Evolutionary conservation across 2,329 filamentous ascomycete genomes (phyloP), one percentile per base, ranked within the genome.

Genomic region (Emericellopsis atlantica): DNA sequence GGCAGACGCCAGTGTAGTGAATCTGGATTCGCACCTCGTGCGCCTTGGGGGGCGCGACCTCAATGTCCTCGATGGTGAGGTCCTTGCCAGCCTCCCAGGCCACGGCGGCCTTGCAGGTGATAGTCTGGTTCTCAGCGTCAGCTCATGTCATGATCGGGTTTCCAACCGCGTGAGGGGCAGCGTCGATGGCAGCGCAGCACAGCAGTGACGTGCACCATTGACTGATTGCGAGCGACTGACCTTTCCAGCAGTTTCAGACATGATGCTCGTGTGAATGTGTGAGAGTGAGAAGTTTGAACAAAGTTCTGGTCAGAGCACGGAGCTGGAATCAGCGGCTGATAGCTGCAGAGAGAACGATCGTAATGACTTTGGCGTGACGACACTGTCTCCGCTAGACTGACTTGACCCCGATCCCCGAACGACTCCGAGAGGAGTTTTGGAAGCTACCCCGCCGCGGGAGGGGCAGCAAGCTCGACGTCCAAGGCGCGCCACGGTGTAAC

Each of bases 1-100:
- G 92, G 73, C 92, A 98, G 60, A 98, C 92, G 66, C 92, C 92
- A 41, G 92, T 98, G 72, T 95, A 93, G 73, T 90, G 82, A 61
- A 96, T 86, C 72, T 96, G 70, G 59, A 98, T 95, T 55, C 92
- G 86, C 58, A 98, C 92, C 70, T 98, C 92, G 67, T 94, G 78
- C 46, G 90, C 89, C 65, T 74, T 80, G 45, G 92, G 92, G 47
- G 90, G 84, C 40, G 74, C 78, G 49, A 98, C 92, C 68, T 96
- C 89, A 54, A 98, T 73, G 52, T 94, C 86, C 68, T 98, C 92
- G 51, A 96, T 75, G 54, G 72, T 79, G 49, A 98, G 76, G 51
- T 86, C 81, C 69, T 95, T 85, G 60, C 84, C 89, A 37, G 92
- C 88, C 66, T 89, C 90, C 92, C 92, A 98, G 61, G 92, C 92